Evolutionary conservation across 768 basidiomycete genomes (phyloP).

Genomic region (Austroboletus eburneus): DNA sequence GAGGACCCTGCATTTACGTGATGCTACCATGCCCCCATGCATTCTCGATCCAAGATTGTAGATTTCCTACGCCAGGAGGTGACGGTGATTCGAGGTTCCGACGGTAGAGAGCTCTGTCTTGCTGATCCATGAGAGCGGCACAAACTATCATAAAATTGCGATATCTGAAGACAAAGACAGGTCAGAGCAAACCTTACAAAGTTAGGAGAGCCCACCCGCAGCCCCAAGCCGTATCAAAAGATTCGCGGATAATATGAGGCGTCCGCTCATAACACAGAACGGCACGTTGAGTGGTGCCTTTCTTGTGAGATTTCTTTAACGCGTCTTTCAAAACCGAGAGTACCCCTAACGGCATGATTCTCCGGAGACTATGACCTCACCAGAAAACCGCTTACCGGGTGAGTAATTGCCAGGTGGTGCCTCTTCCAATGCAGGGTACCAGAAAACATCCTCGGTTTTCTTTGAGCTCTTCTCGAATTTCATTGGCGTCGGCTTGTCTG

Average conservation of each 20-base stretch:
- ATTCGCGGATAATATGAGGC: constrained; percentile 55
- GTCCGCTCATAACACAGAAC: constrained; percentile 59
- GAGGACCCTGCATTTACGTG: background rate
- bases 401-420: constrained; percentile 55
- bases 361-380: constrained; percentile 11
- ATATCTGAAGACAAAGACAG: constrained; percentile 46
- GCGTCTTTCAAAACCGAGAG: constrained; percentile 59
- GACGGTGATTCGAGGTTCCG: constrained; percentile 52
- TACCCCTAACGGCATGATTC: constrained; percentile 41
- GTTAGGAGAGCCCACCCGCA: constrained; percentile 43
- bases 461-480: constrained; percentile 12
- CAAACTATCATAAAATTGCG: constrained; percentile 82
- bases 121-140: constrained; percentile 65
- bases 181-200: constrained; percentile 2
- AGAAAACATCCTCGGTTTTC: constrained; percentile 49
- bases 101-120: constrained; percentile 56
- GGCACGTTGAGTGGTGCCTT: constrained; percentile 49
- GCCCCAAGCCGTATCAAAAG: constrained; percentile 68
- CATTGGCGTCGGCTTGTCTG: background rate
- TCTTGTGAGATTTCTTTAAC: constrained; percentile 47
- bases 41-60: constrained; percentile 76
- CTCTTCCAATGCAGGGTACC: constrained; percentile 47
- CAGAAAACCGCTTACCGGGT: constrained; percentile 52
- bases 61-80: constrained; percentile 64
- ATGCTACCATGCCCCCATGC: constrained; percentile 68